These are phyloP conservation scores for Entomortierella beljakovae DNA, from an alignment of 192 early-diverging fungal species.

Conservation along the genomic window DNA sequence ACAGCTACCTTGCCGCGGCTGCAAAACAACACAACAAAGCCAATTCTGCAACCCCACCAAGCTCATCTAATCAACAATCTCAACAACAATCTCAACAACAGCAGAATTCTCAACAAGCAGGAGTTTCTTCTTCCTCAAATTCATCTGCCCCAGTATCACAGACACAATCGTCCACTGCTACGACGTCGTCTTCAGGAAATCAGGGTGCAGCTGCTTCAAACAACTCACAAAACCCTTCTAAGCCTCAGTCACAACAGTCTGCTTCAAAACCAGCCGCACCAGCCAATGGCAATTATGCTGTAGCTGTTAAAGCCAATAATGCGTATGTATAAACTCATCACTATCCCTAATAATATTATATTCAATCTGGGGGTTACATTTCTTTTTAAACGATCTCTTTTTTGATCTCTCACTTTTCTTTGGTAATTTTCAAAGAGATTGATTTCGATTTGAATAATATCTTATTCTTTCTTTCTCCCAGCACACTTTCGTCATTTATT, in stretches of 20 bases:
- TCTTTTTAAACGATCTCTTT: slow-evolving; percentile 6
- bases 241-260: slow-evolving; percentile 8
- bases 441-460: background rate
- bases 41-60: slow-evolving; percentile 13
- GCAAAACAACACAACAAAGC: slow-evolving; percentile 45
- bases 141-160: slow-evolving; percentile 20
- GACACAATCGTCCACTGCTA: slow-evolving; percentile 26
- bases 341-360: background rate
- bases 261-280: slow-evolving; percentile 18
- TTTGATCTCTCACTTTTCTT: background rate
- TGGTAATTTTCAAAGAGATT: background rate
- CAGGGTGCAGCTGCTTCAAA: slow-evolving; percentile 17
- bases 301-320: slow-evolving; percentile 53
- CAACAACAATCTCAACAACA: slow-evolving; percentile 12
- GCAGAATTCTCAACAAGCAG: background rate
- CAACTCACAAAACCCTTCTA: background rate
- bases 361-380: too few species aligned
- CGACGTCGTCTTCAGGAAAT: slow-evolving; percentile 37
- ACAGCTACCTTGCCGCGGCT: slow-evolving; percentile 56
- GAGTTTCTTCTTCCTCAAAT: slow-evolving; percentile 10
- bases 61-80: background rate
- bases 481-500: too few species aligned
- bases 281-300: slow-evolving; percentile 37
- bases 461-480: slow-evolving; percentile 3
- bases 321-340: slow-evolving; percentile 23